These are phyloP conservation scores for Botrytis byssoidea DNA, from an alignment of 2,329 filamentous ascomycete species.

Conservation along the genomic window DNA sequence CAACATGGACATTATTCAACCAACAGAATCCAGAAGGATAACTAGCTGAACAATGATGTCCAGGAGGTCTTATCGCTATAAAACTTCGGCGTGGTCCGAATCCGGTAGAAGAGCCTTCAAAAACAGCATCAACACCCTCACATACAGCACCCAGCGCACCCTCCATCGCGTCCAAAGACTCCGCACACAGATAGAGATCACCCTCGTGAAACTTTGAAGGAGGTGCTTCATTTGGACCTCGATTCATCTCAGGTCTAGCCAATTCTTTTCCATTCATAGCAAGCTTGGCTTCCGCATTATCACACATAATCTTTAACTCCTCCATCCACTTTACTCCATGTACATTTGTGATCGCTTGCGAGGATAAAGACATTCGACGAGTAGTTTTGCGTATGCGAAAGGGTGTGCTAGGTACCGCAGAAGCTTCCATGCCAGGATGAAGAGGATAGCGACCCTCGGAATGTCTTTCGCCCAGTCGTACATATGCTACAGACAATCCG, in stretches of 20 bases:
- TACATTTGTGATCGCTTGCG: slow-evolving; percentile 80
- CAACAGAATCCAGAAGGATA: slow-evolving; percentile 96
- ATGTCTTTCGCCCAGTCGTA: slow-evolving; percentile 81
- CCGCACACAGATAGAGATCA: slow-evolving; percentile 85
- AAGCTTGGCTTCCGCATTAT: slow-evolving; percentile 73
- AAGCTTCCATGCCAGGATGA: slow-evolving; percentile 57
- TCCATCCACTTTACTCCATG: slow-evolving; percentile 94
- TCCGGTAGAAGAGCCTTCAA: slow-evolving; percentile 49
- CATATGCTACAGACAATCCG: slow-evolving; percentile 83
- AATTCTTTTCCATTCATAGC: slow-evolving; percentile 77
- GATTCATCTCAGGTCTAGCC: slow-evolving; percentile 62
- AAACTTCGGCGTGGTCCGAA: slow-evolving; percentile 73
- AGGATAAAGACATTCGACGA: slow-evolving; percentile 67
- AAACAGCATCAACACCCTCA: slow-evolving; percentile 86
- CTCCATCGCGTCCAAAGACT: slow-evolving; percentile 84
- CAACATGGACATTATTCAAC: slow-evolving; percentile 97
- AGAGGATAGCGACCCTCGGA: slow-evolving; percentile 67
- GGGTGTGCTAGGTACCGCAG: slow-evolving; percentile 58
- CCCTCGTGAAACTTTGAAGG: slow-evolving; percentile 71
- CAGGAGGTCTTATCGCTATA: slow-evolving; percentile 87
- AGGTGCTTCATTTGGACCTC: slow-evolving; percentile 45
- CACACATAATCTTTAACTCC: slow-evolving; percentile 82
- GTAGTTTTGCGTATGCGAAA: slow-evolving; percentile 84
- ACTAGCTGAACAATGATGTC: slow-evolving; percentile 89
- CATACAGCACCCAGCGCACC: slow-evolving; percentile 90